phyloP scores from a whole-genome alignment of 2,329 filamentous ascomycete genomes.

The Corniculantispora saksenae region DNA sequence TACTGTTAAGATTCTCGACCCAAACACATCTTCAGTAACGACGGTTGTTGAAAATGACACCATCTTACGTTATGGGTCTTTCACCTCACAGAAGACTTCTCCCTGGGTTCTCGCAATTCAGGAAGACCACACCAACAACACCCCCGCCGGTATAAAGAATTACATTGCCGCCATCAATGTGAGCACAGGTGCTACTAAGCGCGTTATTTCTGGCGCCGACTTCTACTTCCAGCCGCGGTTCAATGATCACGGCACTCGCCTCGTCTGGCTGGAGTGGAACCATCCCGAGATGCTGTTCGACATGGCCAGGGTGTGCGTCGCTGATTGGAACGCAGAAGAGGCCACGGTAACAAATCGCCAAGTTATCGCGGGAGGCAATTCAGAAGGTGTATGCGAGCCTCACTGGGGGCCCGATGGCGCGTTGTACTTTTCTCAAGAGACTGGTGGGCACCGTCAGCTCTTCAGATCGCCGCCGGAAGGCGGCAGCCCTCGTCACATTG shows the following conservation, averaged over 20 bases:
- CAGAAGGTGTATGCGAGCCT: constrained; percentile 49
- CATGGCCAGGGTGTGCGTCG: constrained; percentile 41
- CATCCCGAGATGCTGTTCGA: constrained; percentile 52
- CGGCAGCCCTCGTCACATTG: constrained; percentile 31
- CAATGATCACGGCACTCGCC: constrained; percentile 40
- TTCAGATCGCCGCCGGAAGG: constrained; percentile 38
- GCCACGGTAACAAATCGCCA: constrained; percentile 30
- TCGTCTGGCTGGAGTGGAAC: constrained; percentile 52
- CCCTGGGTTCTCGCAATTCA: constrained; percentile 52
- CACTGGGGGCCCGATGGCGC: constrained; percentile 51
- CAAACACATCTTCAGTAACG: constrained; percentile 34
- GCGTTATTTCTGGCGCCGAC: constrained; percentile 43
- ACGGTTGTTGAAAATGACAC: constrained; percentile 32
- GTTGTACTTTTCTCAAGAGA: constrained; percentile 51
- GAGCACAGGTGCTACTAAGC: constrained; percentile 38
- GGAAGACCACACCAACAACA: constrained; percentile 43
- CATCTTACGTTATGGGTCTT: constrained; percentile 47
- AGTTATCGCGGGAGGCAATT: constrained; percentile 43
- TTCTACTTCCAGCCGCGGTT: constrained; percentile 51
- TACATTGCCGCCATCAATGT: constrained; percentile 35
- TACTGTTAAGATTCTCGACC: constrained; percentile 45
- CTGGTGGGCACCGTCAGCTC: constrained; percentile 48
- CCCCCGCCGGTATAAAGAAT: constrained; percentile 30
- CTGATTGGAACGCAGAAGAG: constrained; percentile 35
- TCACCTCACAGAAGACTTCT: constrained; percentile 40